Evolutionary conservation across 768 basidiomycete genomes (phyloP).

Genomic region (Lyophyllum atratum): DNA sequence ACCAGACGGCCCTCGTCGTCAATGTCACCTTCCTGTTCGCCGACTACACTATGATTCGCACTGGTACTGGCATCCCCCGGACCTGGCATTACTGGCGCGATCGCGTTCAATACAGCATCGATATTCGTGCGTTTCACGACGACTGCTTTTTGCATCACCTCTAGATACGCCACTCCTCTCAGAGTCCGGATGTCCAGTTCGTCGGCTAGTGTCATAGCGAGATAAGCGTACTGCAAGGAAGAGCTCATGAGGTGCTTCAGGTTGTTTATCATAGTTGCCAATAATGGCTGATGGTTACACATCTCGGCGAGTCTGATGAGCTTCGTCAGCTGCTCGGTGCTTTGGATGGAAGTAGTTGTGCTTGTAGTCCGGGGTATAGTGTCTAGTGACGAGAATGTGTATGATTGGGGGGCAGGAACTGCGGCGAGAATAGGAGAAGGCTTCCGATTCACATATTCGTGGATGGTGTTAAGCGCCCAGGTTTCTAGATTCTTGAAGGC

Average conservation of each 20-base stretch:
- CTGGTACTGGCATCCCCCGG: constrained; percentile 6
- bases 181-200: constrained; percentile 63
- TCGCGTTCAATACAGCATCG: constrained; percentile 26
- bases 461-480: constrained; percentile 76
- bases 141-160: constrained; percentile 67
- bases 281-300: constrained; percentile 61
- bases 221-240: constrained; percentile 67
- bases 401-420: constrained; percentile 38
- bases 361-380: constrained; percentile 14
- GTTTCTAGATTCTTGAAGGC: constrained; percentile 73
- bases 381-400: constrained; percentile 26
- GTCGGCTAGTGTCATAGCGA: constrained; percentile 74
- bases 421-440: constrained; percentile 51
- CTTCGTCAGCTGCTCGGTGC: constrained; percentile 53
- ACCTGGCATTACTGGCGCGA: constrained; percentile 8
- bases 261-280: constrained; percentile 59
- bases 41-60: neutral
- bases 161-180: constrained; percentile 68
- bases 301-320: constrained; percentile 68
- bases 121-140: constrained; percentile 39
- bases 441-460: constrained; percentile 63
- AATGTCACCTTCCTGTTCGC: constrained; percentile 29
- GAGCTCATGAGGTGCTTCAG: constrained; percentile 62
- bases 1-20: constrained; percentile 49
- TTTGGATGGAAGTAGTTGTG: constrained; percentile 26